Conservation (phyloP, 2,329 filamentous ascomycete genomes). For the Ceratocystis papillata region DNA sequence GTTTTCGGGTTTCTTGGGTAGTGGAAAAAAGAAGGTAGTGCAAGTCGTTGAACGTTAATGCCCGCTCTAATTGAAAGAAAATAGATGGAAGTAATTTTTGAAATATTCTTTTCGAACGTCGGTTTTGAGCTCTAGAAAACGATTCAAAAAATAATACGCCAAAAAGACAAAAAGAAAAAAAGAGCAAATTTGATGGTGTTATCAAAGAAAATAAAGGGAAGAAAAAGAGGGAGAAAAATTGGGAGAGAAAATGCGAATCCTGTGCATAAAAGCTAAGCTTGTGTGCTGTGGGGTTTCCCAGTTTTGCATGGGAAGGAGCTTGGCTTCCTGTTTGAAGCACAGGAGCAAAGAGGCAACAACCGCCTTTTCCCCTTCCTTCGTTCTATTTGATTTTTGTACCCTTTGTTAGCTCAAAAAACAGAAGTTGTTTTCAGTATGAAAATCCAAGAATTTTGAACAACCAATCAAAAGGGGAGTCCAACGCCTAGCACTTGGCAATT, state of each 20-base stretch:
- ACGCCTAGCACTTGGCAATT: too few species aligned
- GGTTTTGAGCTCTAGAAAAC: not conserved
- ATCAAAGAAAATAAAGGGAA: constrained; percentile 14
- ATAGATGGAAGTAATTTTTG: not conserved
- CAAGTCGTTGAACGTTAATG: not conserved
- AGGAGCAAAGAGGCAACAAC: not conserved
- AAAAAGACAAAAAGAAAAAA: constrained; percentile 3
- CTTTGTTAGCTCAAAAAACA: constrained; percentile 7
- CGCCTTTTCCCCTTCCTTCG: not conserved
- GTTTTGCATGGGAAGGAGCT: constrained; percentile 6
- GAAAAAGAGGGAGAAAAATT: constrained; percentile 2
- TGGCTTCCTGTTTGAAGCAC: constrained; percentile 10
- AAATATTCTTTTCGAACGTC: not conserved
- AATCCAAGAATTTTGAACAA: not conserved
- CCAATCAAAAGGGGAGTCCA: not conserved
- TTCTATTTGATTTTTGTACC: not conserved
- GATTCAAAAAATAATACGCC: constrained; percentile 8
- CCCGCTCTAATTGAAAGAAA: not conserved
- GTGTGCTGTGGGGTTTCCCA: constrained; percentile 5
- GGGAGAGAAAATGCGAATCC: constrained; percentile 11
- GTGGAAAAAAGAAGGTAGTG: constrained; percentile 1
- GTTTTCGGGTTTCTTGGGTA: not conserved
- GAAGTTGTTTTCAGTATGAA: not conserved
- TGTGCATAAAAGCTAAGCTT: constrained; percentile 15
- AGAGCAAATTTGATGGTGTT: not conserved